These are phyloP conservation scores for Collybia nuda DNA, from an alignment of 768 basidiomycete species.

Conservation along the genomic window DNA sequence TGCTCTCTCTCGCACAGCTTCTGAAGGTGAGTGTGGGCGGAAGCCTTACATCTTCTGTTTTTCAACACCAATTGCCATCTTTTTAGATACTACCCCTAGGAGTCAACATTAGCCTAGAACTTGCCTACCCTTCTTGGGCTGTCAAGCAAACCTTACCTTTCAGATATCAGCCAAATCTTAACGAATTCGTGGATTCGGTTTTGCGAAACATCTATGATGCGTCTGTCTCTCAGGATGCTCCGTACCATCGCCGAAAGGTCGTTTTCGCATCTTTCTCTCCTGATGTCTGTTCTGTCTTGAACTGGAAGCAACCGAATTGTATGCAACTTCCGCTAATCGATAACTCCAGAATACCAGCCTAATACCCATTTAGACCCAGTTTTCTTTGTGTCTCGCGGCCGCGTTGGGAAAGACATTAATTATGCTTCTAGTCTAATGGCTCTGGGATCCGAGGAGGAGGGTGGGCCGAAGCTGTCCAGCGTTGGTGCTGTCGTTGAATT, in stretches of 20 bases:
- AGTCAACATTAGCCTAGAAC: conserved; percentile 79
- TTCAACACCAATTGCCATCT: conserved; percentile 8
- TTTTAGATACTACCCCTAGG: conserved; percentile 54
- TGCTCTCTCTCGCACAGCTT: conserved; percentile 76
- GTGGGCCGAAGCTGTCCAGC: conserved; percentile 59
- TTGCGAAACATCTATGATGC: conserved; percentile 80
- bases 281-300: conserved; percentile 84
- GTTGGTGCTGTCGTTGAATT: conserved; percentile 93
- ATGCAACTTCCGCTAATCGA: conserved; percentile 22
- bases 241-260: conserved; percentile 67
- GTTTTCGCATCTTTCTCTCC: conserved; percentile 94
- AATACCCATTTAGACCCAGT: conserved; percentile 72
- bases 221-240: conserved; percentile 48
- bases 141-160: conserved; percentile 42
- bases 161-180: conserved; percentile 65
- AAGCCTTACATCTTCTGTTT: background rate
- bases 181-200: conserved; percentile 82
- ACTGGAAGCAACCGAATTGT: conserved; percentile 99
- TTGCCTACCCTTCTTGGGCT: conserved; percentile 68
- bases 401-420: conserved; percentile 66
- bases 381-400: conserved; percentile 88
- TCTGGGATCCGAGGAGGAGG: conserved; percentile 36
- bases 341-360: background rate
- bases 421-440: conserved; percentile 38
- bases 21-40: conserved; percentile 56